phyloP scores from a whole-genome alignment of 352 stramenopile species.

The Pythium volutum region DNA sequence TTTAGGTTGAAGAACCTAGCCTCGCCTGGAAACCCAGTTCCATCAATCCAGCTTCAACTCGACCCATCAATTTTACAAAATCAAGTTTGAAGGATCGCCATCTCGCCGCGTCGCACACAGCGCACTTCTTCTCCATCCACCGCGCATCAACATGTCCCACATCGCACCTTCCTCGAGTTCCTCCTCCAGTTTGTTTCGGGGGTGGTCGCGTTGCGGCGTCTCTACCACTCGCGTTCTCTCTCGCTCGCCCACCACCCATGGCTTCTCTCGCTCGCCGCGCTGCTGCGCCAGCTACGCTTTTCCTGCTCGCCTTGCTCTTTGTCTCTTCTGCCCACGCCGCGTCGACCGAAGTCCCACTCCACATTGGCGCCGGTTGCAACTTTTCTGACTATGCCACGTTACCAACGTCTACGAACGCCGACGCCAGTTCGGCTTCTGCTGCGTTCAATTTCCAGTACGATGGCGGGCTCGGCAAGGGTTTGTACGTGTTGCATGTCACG shows the following conservation, averaged over 20 bases:
- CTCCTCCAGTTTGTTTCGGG: too few relatives aligned
- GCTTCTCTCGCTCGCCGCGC: neutral
- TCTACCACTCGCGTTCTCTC: conserved; percentile 12
- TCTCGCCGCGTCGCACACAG: neutral
- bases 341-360: conserved; percentile 10
- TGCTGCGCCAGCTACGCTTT: neutral
- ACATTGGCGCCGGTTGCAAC: conserved; percentile 43
- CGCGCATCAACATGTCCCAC: neutral
- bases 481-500: conserved; percentile 63
- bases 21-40: too few relatives aligned
- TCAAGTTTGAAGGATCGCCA: neutral
- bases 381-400: conserved; percentile 55
- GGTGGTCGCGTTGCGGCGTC: conserved; percentile 1
- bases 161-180: neutral
- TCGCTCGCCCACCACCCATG: neutral
- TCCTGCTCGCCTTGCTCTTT: neutral
- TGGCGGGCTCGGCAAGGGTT: conserved; percentile 40
- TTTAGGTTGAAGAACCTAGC: too few relatives aligned
- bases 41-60: neutral
- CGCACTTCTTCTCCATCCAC: neutral
- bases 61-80: neutral
- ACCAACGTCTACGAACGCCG: neutral
- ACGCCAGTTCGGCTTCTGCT: conserved; percentile 7
- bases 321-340: neutral
- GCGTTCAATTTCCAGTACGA: conserved; percentile 49